Base-by-base conservation (phyloP, 768 basidiomycete species). In the Auricularia sp. region DNA sequence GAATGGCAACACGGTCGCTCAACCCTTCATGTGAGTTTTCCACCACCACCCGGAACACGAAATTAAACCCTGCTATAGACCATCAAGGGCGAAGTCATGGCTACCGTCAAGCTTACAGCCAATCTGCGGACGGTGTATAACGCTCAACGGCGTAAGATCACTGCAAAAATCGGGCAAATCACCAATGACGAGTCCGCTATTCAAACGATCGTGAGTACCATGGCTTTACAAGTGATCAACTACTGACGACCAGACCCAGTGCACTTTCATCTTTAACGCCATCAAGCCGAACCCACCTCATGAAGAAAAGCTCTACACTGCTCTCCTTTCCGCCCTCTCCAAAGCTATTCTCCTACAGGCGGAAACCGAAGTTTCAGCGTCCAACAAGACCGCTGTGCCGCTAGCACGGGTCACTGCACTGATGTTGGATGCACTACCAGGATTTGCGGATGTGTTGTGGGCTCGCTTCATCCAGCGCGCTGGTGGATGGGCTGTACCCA, bases 281-380 rank as follows among this genome's bases (percentile, higher is more conserved):
- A 68, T 84, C 54, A 66, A 68, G 33, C 75, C 79, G 11, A 66
- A 69, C 12, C 70, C 71, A 21, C 68, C 67, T 0, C 68, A 71
- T 63, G 71, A 74, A 12, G 66, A 68, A 43, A 68, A 72, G n/a
- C 76, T 90, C 62, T 95, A 93, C 72, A 73, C 80, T 59, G 90
- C 92, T 61, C 80, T 88, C 23, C 83, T 95, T 56, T 94, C 91
- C 23, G 88, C 93, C n/a, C 83, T 98, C 47, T 80, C 92, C 59
- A 98, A 98, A 72, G 79, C 86, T 18, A 87, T 98, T 66, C 81
- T 98, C 54, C 80, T 90, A 39, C 96, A 98, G 77, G 94, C 94
- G 18, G 94, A 97, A 77, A 89, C 87, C 0, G 96, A 98, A 74
- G 91, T 96, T 8, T 85, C 89, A 1, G 93, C 94, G 2, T 91